Evolutionary conservation across 2,329 filamentous ascomycete genomes (phyloP).

Genomic region (Aureobasidium sp.): DNA sequence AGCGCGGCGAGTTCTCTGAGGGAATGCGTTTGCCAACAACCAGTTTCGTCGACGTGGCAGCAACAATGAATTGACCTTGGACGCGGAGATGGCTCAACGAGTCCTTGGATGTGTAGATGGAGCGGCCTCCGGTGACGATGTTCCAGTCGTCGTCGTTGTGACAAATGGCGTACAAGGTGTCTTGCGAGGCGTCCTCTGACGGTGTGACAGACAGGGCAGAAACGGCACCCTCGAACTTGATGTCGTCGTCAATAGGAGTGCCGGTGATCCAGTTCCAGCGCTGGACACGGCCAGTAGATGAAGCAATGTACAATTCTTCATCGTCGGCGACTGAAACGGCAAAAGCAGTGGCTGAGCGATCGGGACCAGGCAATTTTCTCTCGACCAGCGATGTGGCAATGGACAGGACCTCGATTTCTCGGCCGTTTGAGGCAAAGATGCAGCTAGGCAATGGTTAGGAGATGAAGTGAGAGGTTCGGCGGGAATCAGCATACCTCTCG

Average conservation of each 20-base stretch:
- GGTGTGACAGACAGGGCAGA: constrained; percentile 17
- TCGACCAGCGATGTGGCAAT: constrained; percentile 71
- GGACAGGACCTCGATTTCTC: constrained; percentile 71
- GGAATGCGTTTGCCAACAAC: constrained; percentile 49
- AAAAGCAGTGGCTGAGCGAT: constrained; percentile 42
- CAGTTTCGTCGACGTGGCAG: constrained; percentile 45
- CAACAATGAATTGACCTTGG: constrained; percentile 48
- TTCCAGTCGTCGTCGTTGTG: constrained; percentile 28
- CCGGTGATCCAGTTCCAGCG: constrained; percentile 51
- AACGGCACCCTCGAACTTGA: constrained; percentile 16
- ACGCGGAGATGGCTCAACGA: constrained; percentile 33
- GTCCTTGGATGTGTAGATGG: constrained; percentile 29
- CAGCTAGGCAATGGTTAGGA: constrained; percentile 42
- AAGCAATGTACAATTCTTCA: constrained; percentile 46
- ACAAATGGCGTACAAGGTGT: constrained; percentile 32
- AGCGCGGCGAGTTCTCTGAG: constrained; percentile 6
- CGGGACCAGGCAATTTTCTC: constrained; percentile 54
- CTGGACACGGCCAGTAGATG: constrained; percentile 41
- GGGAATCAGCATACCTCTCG: constrained; percentile 42
- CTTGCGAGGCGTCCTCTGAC: constrained; percentile 23
- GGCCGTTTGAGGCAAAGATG: constrained; percentile 65
- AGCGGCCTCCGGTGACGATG: constrained; percentile 28
- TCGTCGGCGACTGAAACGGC: constrained; percentile 43
- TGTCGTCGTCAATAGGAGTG: constrained; percentile 15
- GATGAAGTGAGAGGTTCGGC: constrained; percentile 9